Conservation (phyloP, 768 basidiomycete species). For the Cystofilobasidium ferigula region DNA sequence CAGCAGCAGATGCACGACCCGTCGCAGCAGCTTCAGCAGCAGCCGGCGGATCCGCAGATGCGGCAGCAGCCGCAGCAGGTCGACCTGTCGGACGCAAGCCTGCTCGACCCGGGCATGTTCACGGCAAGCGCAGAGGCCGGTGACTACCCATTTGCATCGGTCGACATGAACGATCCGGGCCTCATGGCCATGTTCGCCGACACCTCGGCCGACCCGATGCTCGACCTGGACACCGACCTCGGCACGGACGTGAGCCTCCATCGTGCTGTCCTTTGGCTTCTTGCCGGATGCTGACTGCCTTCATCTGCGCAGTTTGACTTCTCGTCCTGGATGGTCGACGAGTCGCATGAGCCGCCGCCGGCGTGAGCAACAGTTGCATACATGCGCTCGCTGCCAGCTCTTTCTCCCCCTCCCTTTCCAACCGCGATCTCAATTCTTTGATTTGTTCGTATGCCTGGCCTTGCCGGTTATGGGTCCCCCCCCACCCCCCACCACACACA, state of each 20-base stretch:
- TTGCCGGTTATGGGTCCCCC: too few relatives aligned
- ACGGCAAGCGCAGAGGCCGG: background rate
- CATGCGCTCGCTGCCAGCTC: background rate
- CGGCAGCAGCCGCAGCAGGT: background rate
- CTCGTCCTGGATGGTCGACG: conserved; percentile 5
- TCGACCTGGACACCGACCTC: conserved; percentile 3
- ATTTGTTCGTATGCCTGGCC: too few relatives aligned
- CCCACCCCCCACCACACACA: too few relatives aligned
- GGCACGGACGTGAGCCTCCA: background rate
- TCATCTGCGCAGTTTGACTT: background rate
- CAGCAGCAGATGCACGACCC: background rate
- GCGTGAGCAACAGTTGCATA: background rate
- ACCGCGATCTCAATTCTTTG: background rate
- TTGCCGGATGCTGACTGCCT: background rate
- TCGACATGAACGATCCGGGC: background rate
- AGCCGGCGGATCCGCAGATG: background rate
- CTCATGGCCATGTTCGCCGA: conserved; percentile 1
- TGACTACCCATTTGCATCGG: background rate
- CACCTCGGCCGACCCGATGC: background rate
- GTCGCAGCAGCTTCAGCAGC: background rate
- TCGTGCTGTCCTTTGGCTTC: background rate
- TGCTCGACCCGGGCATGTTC: background rate
- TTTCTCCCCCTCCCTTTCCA: background rate
- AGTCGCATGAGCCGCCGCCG: background rate
- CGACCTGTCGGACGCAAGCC: background rate